phyloP scores from a whole-genome alignment of 441 rosid species.

The Viola pubescens region DNA sequence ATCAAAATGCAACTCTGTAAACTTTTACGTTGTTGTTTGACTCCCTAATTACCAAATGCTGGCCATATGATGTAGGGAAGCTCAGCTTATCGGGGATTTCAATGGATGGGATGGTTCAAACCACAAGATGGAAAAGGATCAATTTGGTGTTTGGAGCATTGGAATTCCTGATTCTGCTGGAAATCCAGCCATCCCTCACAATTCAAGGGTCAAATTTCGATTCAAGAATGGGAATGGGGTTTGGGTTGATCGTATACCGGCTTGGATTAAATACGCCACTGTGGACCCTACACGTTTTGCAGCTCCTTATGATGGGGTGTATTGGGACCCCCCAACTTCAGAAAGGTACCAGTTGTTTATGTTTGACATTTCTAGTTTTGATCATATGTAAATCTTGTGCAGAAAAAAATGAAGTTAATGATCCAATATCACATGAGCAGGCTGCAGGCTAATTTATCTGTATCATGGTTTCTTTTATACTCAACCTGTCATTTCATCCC shows the following conservation, averaged over 20 bases:
- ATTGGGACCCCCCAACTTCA: constrained; percentile 69
- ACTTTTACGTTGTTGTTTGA: constrained; percentile 7
- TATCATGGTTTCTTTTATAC: too few species aligned
- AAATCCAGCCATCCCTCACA: constrained; percentile 60
- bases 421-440: too few species aligned
- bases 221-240: constrained; percentile 60
- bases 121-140: constrained; percentile 64
- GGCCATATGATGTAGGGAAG: constrained; percentile 48
- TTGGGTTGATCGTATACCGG: constrained; percentile 72
- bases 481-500: too few species aligned
- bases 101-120: constrained; percentile 80
- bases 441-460: too few species aligned
- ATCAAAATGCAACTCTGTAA: constrained; percentile 5
- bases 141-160: constrained; percentile 79
- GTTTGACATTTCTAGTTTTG: constrained; percentile 5
- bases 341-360: constrained; percentile 41
- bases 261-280: constrained; percentile 71
- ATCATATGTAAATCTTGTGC: not conserved
- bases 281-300: constrained; percentile 54
- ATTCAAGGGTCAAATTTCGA: constrained; percentile 64
- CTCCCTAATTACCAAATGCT: constrained; percentile 16
- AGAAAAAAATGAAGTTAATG: too few species aligned
- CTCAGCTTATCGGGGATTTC: constrained; percentile 70
- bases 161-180: constrained; percentile 51
- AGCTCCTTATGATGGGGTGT: constrained; percentile 78